A percentile compares a stretch with the other conserved stretches of the same genome.
phyloP scores from a whole-genome alignment of 192 early-diverging fungal species.

The Phlyctochytrium planicorne region DNA sequence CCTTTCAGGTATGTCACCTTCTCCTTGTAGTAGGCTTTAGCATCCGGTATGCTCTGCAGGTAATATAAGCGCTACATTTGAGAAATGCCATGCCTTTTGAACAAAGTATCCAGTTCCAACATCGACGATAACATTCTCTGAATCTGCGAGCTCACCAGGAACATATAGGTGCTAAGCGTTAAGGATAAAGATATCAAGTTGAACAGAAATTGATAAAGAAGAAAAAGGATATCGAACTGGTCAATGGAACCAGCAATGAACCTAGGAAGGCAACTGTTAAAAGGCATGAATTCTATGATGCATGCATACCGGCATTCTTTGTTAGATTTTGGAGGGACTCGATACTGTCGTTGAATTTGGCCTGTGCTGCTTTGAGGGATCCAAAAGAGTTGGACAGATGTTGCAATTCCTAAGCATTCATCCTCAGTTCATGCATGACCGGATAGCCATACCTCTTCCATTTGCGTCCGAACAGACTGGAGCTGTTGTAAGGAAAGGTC shows the following conservation, averaged over 20 bases:
- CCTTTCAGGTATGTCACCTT: slow-evolving; percentile 83
- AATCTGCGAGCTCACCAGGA: slow-evolving; percentile 78
- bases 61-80: background rate
- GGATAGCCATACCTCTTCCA: slow-evolving; percentile 69
- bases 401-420: slow-evolving; percentile 69
- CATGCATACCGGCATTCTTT: background rate
- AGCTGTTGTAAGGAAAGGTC: slow-evolving; percentile 84
- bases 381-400: slow-evolving; percentile 81
- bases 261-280: slow-evolving; percentile 54
- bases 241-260: slow-evolving; percentile 75
- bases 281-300: too few relatives aligned
- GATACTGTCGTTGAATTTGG: slow-evolving; percentile 80
- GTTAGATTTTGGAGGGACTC: slow-evolving; percentile 57
- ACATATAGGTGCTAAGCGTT: slow-evolving; percentile 70
- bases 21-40: slow-evolving; percentile 74
- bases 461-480: slow-evolving; percentile 74
- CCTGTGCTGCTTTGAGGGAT: slow-evolving; percentile 84
- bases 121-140: slow-evolving; percentile 88
- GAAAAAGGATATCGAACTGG: slow-evolving; percentile 52
- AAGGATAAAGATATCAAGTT: slow-evolving; percentile 9
- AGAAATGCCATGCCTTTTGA: slow-evolving; percentile 70
- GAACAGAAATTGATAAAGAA: slow-evolving; percentile 6
- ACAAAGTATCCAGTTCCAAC: slow-evolving; percentile 96
- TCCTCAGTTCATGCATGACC: background rate
- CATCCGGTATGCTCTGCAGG: slow-evolving; percentile 24